Evolutionary conservation across 1,284 basidiomycete genomes (phyloP), one percentile per base, ranked within the genome.

Genomic region (Puccinia triticina): DNA sequence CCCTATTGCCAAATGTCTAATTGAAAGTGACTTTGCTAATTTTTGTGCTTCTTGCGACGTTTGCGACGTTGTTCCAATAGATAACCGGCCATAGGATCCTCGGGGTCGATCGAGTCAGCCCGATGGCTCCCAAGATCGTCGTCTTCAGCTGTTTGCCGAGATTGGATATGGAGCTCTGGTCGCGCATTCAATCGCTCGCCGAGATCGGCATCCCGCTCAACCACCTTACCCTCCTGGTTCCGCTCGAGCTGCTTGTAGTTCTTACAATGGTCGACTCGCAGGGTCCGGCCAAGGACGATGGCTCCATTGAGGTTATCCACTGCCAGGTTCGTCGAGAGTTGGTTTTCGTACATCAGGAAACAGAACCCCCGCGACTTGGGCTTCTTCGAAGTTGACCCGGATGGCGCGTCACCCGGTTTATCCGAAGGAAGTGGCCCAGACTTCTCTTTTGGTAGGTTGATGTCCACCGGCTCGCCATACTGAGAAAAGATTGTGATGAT

Each of bases 311-410:
- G 90, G 88, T 99, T 99, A 89, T 99, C 97, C 84, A 99, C 96
- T 7, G 97, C 97, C 55, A 99, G 90, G 76, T 98, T 88, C 3
- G 97, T 99, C 82, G 94, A 96, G 69, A 94, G 91, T 88, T 99
- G 97, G 88, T 99, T 95, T 88, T 97, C 94, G 88, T 98, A 99
- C 96, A 99, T 98, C 83, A 99, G 89, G 88, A 98, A 99, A 2
- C 92, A 96, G 86, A 99, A 99, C 0, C 97, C 97, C 85, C 90
- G 91, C 3, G 92, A 89, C 87, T 95, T 95, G 46, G 94, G 93
- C 0, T 78, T 78, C 57, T 55, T 21, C 34, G 75, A 26, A 50
- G 73, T 29, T 84, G 84, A 3, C 83, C 84, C 46, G 40, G 82
- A 83, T 1, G 82, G 77, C 50, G 59, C 61, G 32, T 23, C 64